Percentiles rank a stretch among this genome's conserved stretches.
phyloP scores from a whole-genome alignment of 441 rosid genomes.

The Brassica balearica region DNA sequence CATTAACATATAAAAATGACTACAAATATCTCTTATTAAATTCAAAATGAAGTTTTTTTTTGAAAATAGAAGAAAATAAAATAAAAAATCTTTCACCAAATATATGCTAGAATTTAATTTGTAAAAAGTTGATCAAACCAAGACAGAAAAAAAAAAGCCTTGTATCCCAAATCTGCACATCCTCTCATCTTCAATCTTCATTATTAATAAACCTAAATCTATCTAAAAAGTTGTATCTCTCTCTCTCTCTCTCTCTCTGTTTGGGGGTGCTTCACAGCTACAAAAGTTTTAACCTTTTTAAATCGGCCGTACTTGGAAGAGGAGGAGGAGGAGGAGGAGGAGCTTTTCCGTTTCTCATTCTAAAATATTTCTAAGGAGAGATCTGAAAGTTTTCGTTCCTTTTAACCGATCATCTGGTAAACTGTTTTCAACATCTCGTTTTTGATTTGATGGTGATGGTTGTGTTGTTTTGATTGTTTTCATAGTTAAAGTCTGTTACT shows the following conservation, averaged over 20 bases:
- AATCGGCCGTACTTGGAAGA: constrained; percentile 25
- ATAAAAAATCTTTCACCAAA: constrained; percentile 32
- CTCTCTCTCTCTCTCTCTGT: neutral
- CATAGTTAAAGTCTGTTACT: too few relatives aligned
- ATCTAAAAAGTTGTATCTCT: constrained; percentile 2
- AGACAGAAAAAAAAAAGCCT: too few relatives aligned
- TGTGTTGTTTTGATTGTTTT: too few relatives aligned
- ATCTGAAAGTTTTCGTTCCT: constrained; percentile 40
- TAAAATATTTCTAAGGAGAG: constrained; percentile 17
- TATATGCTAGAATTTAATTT: constrained; percentile 22
- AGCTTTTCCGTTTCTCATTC: constrained; percentile 36
- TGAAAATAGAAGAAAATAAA: too few relatives aligned
- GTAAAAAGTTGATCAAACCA: neutral
- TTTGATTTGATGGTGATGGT: too few relatives aligned
- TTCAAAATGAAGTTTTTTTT: too few relatives aligned
- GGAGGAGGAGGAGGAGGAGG: neutral
- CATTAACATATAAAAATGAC: neutral
- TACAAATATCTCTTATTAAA: neutral
- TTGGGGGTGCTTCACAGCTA: constrained; percentile 36
- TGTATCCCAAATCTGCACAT: constrained; percentile 39
- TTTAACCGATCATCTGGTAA: too few relatives aligned
- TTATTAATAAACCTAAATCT: constrained; percentile 32
- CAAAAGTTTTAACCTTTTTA: constrained; percentile 34
- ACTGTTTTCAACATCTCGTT: too few relatives aligned
- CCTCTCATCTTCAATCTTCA: constrained; percentile 37